These are phyloP conservation scores for Crucihimalaya himalaica DNA, from an alignment of 345 rosid genomes.

Conservation along the genomic window DNA sequence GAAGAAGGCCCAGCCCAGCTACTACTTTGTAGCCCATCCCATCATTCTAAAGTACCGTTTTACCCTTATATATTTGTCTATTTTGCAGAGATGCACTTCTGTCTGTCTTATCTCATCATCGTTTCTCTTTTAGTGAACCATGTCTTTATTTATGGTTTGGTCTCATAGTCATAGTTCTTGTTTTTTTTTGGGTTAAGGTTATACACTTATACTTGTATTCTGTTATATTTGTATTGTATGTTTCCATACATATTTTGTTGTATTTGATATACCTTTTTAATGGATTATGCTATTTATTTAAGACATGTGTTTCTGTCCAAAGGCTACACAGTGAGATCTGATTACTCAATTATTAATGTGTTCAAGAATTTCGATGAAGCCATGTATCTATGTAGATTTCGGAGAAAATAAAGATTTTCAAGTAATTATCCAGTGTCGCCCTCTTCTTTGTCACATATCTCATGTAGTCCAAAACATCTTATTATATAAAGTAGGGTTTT, in stretches of 20 bases:
- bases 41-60: not conserved
- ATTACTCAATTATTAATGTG: not conserved
- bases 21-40: slow-evolving; percentile 2
- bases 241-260: not conserved
- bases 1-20: not conserved
- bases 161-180: slow-evolving; percentile 7
- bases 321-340: not conserved
- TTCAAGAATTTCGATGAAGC: not conserved
- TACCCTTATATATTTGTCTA: not conserved
- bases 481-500: too few species aligned
- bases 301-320: not conserved
- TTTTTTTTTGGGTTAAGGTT: not conserved
- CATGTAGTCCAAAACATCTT: too few species aligned
- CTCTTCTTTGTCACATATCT: not conserved
- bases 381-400: not conserved
- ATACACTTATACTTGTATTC: slow-evolving; percentile 20
- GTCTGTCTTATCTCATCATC: not conserved
- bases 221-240: slow-evolving; percentile 20
- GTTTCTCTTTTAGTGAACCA: not conserved
- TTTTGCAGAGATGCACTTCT: slow-evolving; percentile 7
- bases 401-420: not conserved
- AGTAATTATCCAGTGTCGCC: not conserved
- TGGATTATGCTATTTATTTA: slow-evolving; percentile 17
- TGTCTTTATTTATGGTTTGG: not conserved
- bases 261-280: slow-evolving; percentile 18